Evolutionary conservation across 805 yeast species (phyloP).

Genomic region (Pichia exigua): DNA sequence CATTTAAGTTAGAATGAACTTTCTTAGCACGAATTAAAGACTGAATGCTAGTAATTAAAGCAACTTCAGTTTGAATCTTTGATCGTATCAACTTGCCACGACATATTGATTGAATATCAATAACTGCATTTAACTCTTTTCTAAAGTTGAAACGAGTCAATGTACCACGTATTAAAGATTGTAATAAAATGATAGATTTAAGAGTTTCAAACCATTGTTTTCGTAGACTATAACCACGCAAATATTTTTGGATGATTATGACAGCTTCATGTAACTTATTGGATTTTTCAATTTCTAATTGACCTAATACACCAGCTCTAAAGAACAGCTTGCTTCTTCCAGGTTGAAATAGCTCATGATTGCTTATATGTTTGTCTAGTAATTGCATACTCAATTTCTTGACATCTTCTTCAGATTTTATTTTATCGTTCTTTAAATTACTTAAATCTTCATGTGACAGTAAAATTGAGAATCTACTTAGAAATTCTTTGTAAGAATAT

Average conservation of each 20-base stretch:
- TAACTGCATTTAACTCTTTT: conserved; percentile 51
- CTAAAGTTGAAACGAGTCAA: conserved; percentile 46
- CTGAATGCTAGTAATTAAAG: conserved; percentile 37
- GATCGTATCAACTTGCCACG: conserved; percentile 37
- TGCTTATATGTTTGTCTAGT: conserved; percentile 53
- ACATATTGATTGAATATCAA: conserved; percentile 55
- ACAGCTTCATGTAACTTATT: conserved; percentile 73
- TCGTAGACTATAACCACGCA: conserved; percentile 58
- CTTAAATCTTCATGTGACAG: conserved; percentile 63
- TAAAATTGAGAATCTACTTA: conserved; percentile 75
- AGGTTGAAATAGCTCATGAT: conserved; percentile 64
- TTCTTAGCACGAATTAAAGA: conserved; percentile 52
- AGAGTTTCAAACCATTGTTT: conserved; percentile 47
- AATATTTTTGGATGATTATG: conserved; percentile 75
- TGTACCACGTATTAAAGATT: conserved; percentile 55
- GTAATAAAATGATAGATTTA: conserved; percentile 47
- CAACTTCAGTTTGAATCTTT: neutral
- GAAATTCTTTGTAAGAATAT: conserved; percentile 90
- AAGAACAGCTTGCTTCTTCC: conserved; percentile 93
- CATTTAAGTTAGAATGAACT: conserved; percentile 44
- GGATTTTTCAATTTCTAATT: conserved; percentile 74
- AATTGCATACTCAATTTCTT: conserved; percentile 62
- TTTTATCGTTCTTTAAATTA: conserved; percentile 43
- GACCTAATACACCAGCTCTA: conserved; percentile 94
- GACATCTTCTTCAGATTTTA: conserved; percentile 44